A percentile compares a stretch with the other conserved stretches of the same genome.
phyloP scores from a whole-genome alignment of 352 stramenopile genomes.

The Globisporangium canariense region DNA sequence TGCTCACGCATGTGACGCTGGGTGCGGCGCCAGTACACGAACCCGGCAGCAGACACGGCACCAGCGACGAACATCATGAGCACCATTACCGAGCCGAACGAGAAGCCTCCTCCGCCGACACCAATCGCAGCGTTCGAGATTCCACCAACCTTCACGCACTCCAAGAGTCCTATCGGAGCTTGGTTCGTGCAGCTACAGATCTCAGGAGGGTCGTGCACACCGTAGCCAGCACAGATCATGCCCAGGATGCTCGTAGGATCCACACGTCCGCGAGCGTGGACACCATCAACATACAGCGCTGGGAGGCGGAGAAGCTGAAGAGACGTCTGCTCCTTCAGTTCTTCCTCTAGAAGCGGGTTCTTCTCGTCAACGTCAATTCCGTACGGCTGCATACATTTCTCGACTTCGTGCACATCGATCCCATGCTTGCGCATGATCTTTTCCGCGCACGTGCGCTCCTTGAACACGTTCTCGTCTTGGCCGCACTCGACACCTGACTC shows the following conservation, averaged over 20 bases:
- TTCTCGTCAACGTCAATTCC: slow-evolving; percentile 81
- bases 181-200: slow-evolving; percentile 78
- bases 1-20: slow-evolving; percentile 94
- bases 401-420: slow-evolving; percentile 83
- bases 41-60: slow-evolving; percentile 65
- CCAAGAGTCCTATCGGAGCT: slow-evolving; percentile 47
- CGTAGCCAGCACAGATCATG: slow-evolving; percentile 86
- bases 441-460: slow-evolving; percentile 83
- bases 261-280: slow-evolving; percentile 91
- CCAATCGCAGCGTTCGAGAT: slow-evolving; percentile 55
- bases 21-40: slow-evolving; percentile 91
- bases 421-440: slow-evolving; percentile 89
- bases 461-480: slow-evolving; percentile 80
- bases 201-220: slow-evolving; percentile 71
- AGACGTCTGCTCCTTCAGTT: slow-evolving; percentile 88
- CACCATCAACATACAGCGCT: slow-evolving; percentile 93
- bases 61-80: slow-evolving; percentile 83
- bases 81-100: slow-evolving; percentile 79
- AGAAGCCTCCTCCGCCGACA: slow-evolving; percentile 55
- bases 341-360: slow-evolving; percentile 89
- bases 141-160: slow-evolving; percentile 72
- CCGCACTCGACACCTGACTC: slow-evolving; percentile 89
- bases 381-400: slow-evolving; percentile 93
- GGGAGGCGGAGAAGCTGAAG: slow-evolving; percentile 91
- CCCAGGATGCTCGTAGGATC: slow-evolving; percentile 78